Evolutionary conservation across 768 basidiomycete species (phyloP).

Genomic region (Amanita phalloides): DNA sequence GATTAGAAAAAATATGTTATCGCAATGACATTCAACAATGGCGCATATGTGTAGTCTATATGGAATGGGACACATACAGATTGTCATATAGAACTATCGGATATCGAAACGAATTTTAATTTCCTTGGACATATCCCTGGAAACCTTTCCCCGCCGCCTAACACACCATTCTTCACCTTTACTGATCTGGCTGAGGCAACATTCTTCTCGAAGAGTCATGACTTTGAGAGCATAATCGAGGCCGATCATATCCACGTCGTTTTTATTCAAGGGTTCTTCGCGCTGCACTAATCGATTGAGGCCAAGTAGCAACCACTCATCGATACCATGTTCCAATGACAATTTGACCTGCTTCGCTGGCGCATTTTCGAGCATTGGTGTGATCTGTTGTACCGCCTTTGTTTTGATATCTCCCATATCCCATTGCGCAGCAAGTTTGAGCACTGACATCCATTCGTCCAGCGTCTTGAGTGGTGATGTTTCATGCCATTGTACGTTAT

Average conservation of each 20-base stretch:
- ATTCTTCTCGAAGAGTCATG: conserved; percentile 1
- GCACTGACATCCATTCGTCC: conserved; percentile 21
- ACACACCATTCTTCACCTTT: background rate
- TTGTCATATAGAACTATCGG: background rate
- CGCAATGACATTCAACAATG: too few relatives aligned
- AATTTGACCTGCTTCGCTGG: conserved; percentile 15
- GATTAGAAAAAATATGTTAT: too few relatives aligned
- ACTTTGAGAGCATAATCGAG: conserved; percentile 2
- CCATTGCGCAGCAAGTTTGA: conserved; percentile 25
- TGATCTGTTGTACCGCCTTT: conserved; percentile 17
- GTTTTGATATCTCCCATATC: conserved; percentile 17
- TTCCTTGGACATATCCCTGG: background rate
- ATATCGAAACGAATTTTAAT: background rate
- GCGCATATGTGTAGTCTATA: too few relatives aligned
- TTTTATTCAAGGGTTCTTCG: conserved; percentile 12
- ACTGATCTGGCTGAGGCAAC: background rate
- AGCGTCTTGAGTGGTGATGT: background rate
- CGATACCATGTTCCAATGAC: conserved; percentile 16
- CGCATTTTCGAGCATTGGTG: conserved; percentile 5
- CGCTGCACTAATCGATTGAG: conserved; percentile 12
- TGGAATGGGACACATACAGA: too few relatives aligned
- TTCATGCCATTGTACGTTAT: background rate
- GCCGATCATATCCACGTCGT: conserved; percentile 13
- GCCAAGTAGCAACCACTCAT: conserved; percentile 17
- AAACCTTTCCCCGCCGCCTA: background rate